Percentiles rank a stretch among this genome's conserved stretches.
Conservation (phyloP, 305 asterid genomes). For the Solanum hybrid region DNA sequence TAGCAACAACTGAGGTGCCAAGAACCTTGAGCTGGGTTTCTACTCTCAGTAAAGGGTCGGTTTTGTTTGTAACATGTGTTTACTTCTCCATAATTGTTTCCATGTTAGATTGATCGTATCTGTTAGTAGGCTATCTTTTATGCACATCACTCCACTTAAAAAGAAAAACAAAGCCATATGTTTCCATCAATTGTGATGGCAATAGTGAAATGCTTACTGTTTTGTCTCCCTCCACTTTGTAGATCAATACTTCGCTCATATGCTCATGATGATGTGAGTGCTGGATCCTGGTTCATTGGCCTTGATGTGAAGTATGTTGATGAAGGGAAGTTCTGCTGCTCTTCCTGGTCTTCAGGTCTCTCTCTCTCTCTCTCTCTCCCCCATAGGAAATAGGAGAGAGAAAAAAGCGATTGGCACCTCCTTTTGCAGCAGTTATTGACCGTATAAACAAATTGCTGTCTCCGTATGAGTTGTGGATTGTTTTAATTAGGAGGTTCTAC, state of each 20-base stretch:
- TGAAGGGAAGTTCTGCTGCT: constrained; percentile 81
- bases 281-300: constrained; percentile 88
- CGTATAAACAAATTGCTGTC: neutral
- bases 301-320: constrained; percentile 64
- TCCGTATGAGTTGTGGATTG: neutral
- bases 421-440: neutral
- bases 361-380: constrained; percentile 14
- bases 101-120: neutral
- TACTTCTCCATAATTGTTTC: neutral
- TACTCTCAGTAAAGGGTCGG: neutral
- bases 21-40: neutral
- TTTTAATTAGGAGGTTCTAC: neutral
- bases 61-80: neutral
- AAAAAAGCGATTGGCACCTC: neutral
- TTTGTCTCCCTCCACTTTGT: constrained; percentile 7
- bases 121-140: neutral
- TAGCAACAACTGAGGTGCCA: neutral
- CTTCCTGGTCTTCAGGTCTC: constrained; percentile 70
- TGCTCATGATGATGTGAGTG: constrained; percentile 80
- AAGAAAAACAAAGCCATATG: neutral
- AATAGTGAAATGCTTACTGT: neutral
- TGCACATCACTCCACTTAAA: neutral
- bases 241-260: constrained; percentile 53
- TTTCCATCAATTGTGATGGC: neutral
- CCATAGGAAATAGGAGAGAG: neutral